Conservation (phyloP, 352 stramenopile species). For the Paralagenidium karlingii region DNA sequence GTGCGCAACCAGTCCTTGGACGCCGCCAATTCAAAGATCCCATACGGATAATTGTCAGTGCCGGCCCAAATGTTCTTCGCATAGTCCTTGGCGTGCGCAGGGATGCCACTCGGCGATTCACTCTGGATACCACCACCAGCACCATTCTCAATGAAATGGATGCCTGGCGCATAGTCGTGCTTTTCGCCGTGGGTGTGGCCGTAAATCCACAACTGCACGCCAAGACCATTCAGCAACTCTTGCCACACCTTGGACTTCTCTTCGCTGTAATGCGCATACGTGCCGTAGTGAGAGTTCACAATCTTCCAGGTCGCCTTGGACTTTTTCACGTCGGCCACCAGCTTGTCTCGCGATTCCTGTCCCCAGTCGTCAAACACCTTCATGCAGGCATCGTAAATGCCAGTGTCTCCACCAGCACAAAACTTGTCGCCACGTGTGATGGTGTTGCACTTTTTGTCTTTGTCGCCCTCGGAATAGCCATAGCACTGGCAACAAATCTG, state of each 20-base stretch:
- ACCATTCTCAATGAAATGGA: constrained; percentile 29
- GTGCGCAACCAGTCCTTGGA: constrained; percentile 6
- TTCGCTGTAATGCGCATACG: constrained; percentile 18
- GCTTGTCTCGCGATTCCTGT: constrained; percentile 11
- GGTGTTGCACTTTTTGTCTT: constrained; percentile 24
- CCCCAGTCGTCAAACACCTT: constrained; percentile 20
- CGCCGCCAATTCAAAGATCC: constrained; percentile 4
- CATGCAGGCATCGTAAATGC: constrained; percentile 23
- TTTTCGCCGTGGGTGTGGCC: constrained; percentile 27
- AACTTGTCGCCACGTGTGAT: constrained; percentile 15
- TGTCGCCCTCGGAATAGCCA: constrained; percentile 18
- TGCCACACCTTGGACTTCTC: constrained; percentile 48
- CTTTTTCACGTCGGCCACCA: constrained; percentile 13
- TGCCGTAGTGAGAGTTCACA: constrained; percentile 27
- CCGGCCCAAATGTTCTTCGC: constrained; percentile 15
- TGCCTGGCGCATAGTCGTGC: constrained; percentile 18
- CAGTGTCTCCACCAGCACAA: constrained; percentile 13
- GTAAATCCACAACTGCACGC: constrained; percentile 16
- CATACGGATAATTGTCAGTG: constrained; percentile 4
- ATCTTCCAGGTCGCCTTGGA: constrained; percentile 32
- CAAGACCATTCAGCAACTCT: constrained; percentile 19
- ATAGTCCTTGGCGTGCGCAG: constrained; percentile 4
- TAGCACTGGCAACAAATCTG: constrained; percentile 75
- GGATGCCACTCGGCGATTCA: constrained; percentile 13
- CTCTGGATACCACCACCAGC: constrained; percentile 23